Evolutionary conservation across 768 basidiomycete genomes (phyloP), one percentile per base, ranked within the genome.

Genomic region (Mycena polygramma): DNA sequence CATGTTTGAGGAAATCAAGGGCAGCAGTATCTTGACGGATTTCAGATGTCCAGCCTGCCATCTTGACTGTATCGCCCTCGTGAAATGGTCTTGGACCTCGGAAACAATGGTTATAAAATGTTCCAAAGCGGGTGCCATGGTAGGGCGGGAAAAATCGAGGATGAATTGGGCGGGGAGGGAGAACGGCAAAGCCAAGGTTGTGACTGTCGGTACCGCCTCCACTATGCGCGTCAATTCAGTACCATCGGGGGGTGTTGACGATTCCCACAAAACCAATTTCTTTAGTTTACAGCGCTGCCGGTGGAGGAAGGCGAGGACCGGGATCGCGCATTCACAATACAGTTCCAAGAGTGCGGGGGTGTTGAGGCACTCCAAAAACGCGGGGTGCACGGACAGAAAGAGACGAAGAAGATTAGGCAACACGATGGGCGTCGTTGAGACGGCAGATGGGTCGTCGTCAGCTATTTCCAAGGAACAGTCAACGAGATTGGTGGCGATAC

Each of bases 291-390:
- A 52, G 20, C 1, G 36, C 6, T 54, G 30, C 14, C 43, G 58
- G 43, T 14, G 52, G 30, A 60, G 36, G 48, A 54, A 43, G 5
- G 49, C 8, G 13, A 61, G 59, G 24, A 55, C 26, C 5, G 30
- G 36, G 22, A 7, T 4, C 19, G 39, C 22, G 17, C n/a, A 36
- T 14, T 48, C 20, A 19, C 59, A 61, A 41, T 61, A 61, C 35
- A 68, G 49, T n/a, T 68, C 66, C 5, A 36, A 4, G 35, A 68
- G 66, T 26, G 66, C 66, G 9, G 59, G 66, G 35, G 66, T 68
- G 0, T 68, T 39, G 1, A 68, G 59, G n/a, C 43, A 61, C 24
- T 36, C 49, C 22, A 61, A 39, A 41, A 61, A 43, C 20, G 7
- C 36, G 22, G 41, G 5, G 6, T 55, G n/a, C n/a, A n/a, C 15